These are phyloP conservation scores for Cenchrus americanus DNA, from an alignment of 176 grass and related monocot genomes.

Conservation along the genomic window DNA sequence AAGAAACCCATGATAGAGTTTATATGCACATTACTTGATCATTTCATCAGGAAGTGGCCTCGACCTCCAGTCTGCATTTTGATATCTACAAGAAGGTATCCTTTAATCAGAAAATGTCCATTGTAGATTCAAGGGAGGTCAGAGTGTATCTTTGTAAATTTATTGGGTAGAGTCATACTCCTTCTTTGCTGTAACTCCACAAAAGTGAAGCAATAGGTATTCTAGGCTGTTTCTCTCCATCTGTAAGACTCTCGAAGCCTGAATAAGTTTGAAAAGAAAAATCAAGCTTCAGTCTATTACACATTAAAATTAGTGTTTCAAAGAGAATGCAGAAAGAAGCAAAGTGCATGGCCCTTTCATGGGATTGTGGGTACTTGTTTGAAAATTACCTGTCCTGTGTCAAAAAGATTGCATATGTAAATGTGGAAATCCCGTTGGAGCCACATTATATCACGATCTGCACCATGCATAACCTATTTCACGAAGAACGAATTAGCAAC, in stretches of 20 bases:
- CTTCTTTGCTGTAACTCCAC: slow-evolving; percentile 89
- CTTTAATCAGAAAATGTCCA: slow-evolving; percentile 40
- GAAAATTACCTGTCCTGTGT: slow-evolving; percentile 85
- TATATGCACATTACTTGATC: slow-evolving; percentile 74
- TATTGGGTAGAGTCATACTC: slow-evolving; percentile 48
- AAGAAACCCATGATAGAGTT: slow-evolving; percentile 37
- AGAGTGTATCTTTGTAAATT: slow-evolving; percentile 3
- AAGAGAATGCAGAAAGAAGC: slow-evolving; percentile 32
- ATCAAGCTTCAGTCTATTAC: slow-evolving; percentile 31
- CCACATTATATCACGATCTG: slow-evolving; percentile 97
- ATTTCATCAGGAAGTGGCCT: slow-evolving; percentile 91
- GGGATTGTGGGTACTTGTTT: slow-evolving; percentile 25
- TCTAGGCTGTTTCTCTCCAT: slow-evolving; percentile 95
- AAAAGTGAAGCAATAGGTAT: slow-evolving; percentile 83
- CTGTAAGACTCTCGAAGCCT: slow-evolving; percentile 92
- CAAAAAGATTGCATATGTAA: slow-evolving; percentile 94
- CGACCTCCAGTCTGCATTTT: slow-evolving; percentile 91
- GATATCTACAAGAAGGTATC: slow-evolving; percentile 75
- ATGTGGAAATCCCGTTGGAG: slow-evolving; percentile 89
- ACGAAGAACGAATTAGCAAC: slow-evolving; percentile 39
- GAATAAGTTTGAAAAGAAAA: slow-evolving; percentile 38
- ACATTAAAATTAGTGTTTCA: slow-evolving; percentile 22
- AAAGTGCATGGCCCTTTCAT: slow-evolving; percentile 19
- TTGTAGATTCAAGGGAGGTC: slow-evolving; percentile 29
- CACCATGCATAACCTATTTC: slow-evolving; percentile 90